Base-by-base conservation (phyloP, 441 rosid genomes). In the Gossypium schwendimanii region DNA sequence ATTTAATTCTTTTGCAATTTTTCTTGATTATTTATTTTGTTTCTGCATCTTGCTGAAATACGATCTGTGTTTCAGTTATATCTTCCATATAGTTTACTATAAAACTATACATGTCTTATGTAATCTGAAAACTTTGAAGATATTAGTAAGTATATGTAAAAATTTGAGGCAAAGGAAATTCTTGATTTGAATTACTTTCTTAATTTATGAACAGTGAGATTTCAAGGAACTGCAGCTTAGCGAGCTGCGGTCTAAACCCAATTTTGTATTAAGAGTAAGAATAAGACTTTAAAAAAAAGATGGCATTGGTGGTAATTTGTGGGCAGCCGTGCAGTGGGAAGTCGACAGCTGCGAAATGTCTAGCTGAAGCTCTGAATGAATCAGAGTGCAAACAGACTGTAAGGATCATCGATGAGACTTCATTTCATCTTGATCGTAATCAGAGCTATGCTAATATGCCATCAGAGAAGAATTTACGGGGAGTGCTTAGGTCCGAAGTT, bases 291-390 rank as follows among this genome's bases (percentile, higher is more conserved):
- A 7, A 10, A 10, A 3, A 6, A 15, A 31, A 63, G 63, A 85
- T 81, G 99, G 99, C 98, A 10, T 82, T 95, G 82, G 92, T 93
- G 81, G 96, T 95, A 75, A 86, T 91, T 59, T 93, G 95, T 69
- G 97, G 99, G 72, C 96, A 95, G 76, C 98, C 96, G 14, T 87
- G 98, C 78, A 91, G 99, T 54, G 98, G 97, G 59, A 95, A 95
- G 76, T 95, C 98, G 1, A 81, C 73, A 0, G 93, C 91, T 41
- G 91, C 92, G 3, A 57, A 75, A 31, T 85, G 88, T 75, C 83
- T 95, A 23, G 83, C 84, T 1, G 93, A 89, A 79, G 77, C 89
- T 52, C 82, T 94, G 50, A 87, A 80, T 79, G 96, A 87, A 69
- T 86, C 90, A 0, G 93, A 88, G 58, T 81, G 88, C 0, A 92